These are phyloP conservation scores for Pseudogymnoascus sp. DNA, from an alignment of 2,329 filamentous ascomycete genomes.

Conservation along the genomic window DNA sequence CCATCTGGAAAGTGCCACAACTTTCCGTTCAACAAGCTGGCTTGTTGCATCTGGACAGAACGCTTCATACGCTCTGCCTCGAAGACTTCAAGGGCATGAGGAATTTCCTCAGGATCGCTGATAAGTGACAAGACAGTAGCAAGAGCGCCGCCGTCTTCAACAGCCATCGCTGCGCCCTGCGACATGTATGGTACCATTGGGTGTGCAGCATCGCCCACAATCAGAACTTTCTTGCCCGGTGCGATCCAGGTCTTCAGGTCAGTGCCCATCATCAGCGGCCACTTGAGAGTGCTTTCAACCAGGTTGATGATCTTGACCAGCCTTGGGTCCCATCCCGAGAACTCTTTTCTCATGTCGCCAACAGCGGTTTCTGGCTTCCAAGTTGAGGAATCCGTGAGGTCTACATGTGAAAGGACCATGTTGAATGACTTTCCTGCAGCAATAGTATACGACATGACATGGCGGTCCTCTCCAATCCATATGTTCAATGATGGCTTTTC, in stretches of 20 bases:
- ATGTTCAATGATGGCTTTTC: conserved; percentile 30
- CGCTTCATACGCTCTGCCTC: conserved; percentile 31
- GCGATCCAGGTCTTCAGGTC: conserved; percentile 7
- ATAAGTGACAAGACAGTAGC: conserved; percentile 29
- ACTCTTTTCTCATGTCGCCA: conserved; percentile 29
- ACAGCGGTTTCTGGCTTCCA: conserved; percentile 26
- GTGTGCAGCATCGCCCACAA: conserved; percentile 37
- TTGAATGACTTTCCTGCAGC: conserved; percentile 37
- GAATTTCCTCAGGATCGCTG: conserved; percentile 22
- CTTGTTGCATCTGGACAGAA: conserved; percentile 36
- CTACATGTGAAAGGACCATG: conserved; percentile 39
- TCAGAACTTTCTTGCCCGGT: conserved; percentile 24
- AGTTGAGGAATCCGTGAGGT: conserved; percentile 29
- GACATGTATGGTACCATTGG: conserved; percentile 39
- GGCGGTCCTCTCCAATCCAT: conserved; percentile 36
- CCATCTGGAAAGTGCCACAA: conserved; percentile 47
- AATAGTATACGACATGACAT: conserved; percentile 42
- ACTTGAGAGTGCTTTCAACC: conserved; percentile 26
- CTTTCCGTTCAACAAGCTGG: conserved; percentile 38
- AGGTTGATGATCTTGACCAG: conserved; percentile 32
- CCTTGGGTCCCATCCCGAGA: conserved; percentile 31
- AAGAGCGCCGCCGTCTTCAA: conserved; percentile 37
- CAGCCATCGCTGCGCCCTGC: conserved; percentile 37
- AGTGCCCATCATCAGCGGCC: conserved; percentile 4
- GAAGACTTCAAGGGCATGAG: conserved; percentile 31